Evolutionary conservation across 352 stramenopile species (phyloP).

Genomic region (Vaucheria bursata): DNA sequence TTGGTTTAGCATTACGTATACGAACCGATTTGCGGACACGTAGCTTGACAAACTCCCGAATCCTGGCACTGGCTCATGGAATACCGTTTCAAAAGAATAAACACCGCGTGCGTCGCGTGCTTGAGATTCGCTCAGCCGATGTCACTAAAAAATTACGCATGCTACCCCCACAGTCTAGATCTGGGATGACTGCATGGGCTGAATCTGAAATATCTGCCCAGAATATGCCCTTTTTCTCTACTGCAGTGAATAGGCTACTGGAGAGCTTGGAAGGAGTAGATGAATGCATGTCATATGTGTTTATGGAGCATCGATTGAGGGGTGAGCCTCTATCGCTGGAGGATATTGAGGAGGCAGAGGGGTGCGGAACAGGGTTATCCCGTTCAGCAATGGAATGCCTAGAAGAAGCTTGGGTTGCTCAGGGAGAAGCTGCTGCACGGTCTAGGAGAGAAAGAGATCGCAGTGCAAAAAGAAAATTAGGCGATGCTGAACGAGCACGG

Average conservation of each 20-base stretch:
- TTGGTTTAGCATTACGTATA: background rate
- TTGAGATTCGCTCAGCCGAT: background rate
- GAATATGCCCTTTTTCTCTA: background rate
- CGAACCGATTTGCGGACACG: background rate
- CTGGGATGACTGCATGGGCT: background rate
- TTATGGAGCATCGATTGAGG: background rate
- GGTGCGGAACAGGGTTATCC: background rate
- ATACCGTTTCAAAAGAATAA: no score
- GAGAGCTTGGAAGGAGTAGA: background rate
- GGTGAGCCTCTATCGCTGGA: no score
- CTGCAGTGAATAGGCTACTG: conserved; percentile 1
- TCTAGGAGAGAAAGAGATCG: background rate
- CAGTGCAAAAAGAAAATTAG: background rate
- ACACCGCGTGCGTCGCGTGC: background rate
- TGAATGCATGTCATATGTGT: background rate
- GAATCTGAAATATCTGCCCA: background rate
- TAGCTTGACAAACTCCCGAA: background rate
- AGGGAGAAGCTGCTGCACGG: background rate
- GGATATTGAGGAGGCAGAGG: background rate
- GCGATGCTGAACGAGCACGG: background rate
- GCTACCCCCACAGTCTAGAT: background rate
- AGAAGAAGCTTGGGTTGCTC: background rate
- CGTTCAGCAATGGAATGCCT: background rate
- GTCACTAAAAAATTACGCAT: background rate
- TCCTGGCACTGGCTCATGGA: background rate